Percentiles rank a stretch among this genome's conserved stretches.
Conservation (phyloP, 306 rosid species). For the Lathyrus sativus region DNA sequence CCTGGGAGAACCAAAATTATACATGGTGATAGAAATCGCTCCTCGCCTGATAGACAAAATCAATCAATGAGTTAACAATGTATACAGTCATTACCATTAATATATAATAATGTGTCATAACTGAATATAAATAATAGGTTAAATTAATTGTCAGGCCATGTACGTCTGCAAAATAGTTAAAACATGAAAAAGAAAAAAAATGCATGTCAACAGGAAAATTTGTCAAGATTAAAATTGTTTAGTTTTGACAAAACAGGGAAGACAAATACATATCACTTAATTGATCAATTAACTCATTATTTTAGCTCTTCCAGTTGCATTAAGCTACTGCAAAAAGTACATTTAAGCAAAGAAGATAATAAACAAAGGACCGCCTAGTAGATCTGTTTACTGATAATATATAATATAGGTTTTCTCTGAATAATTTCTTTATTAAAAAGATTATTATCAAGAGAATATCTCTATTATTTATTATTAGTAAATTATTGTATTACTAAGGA, state of each 20-base stretch:
- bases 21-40: constrained; percentile 77
- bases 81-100: constrained; percentile 21
- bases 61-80: constrained; percentile 4
- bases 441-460: no score
- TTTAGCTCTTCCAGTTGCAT: neutral
- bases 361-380: neutral
- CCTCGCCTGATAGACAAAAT: constrained; percentile 54
- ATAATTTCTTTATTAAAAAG: no score
- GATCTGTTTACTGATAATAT: no score
- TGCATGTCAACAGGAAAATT: neutral
- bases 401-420: no score
- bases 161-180: neutral
- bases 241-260: neutral
- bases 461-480: no score
- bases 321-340: neutral
- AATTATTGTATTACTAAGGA: no score
- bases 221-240: neutral
- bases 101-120: neutral
- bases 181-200: neutral
- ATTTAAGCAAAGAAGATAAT: neutral
- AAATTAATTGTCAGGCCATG: neutral
- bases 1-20: constrained; percentile 98
- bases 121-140: neutral
- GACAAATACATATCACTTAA: no score
- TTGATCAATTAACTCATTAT: neutral